Conservation (phyloP, 495 filamentous ascomycete genomes). For the Sporormia fimetaria region DNA sequence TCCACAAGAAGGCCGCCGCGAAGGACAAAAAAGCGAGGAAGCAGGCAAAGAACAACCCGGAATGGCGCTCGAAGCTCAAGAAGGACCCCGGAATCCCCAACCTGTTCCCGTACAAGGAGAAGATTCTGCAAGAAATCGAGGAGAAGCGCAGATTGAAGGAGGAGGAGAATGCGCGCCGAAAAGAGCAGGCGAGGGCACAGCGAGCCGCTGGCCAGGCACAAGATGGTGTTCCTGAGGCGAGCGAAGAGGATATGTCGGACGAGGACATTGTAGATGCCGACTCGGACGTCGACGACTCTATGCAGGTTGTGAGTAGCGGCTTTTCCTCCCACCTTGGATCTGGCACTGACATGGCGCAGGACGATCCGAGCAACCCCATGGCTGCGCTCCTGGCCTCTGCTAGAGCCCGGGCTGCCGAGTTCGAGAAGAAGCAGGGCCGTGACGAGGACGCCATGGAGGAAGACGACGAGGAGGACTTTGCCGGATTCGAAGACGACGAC, state of each 20-base stretch:
- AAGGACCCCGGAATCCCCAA: constrained; percentile 97
- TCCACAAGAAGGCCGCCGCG: constrained; percentile 80
- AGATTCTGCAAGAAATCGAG: constrained; percentile 86
- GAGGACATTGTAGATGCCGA: constrained; percentile 29
- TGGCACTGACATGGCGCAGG: constrained; percentile 37
- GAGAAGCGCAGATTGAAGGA: constrained; percentile 66
- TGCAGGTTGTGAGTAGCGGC: constrained; percentile 24
- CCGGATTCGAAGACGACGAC: constrained; percentile 28
- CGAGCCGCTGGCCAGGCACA: constrained; percentile 35
- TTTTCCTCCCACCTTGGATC: not conserved
- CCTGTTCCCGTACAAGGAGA: constrained; percentile 95
- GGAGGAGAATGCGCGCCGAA: constrained; percentile 59
- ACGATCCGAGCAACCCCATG: constrained; percentile 75
- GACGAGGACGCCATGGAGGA: constrained; percentile 40
- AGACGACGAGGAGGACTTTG: constrained; percentile 37
- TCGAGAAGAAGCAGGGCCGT: constrained; percentile 47
- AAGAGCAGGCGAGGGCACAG: constrained; percentile 59
- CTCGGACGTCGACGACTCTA: constrained; percentile 35
- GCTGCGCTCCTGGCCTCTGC: constrained; percentile 89
- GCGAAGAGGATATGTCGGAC: constrained; percentile 37
- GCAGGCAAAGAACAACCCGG: constrained; percentile 84
- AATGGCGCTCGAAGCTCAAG: constrained; percentile 87
- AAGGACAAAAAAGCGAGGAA: constrained; percentile 87
- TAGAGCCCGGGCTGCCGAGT: constrained; percentile 70
- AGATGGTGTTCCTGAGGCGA: constrained; percentile 38